These are phyloP conservation scores for Blumeriella jaapii DNA, from an alignment of 2,329 filamentous ascomycete genomes.

Conservation along the genomic window DNA sequence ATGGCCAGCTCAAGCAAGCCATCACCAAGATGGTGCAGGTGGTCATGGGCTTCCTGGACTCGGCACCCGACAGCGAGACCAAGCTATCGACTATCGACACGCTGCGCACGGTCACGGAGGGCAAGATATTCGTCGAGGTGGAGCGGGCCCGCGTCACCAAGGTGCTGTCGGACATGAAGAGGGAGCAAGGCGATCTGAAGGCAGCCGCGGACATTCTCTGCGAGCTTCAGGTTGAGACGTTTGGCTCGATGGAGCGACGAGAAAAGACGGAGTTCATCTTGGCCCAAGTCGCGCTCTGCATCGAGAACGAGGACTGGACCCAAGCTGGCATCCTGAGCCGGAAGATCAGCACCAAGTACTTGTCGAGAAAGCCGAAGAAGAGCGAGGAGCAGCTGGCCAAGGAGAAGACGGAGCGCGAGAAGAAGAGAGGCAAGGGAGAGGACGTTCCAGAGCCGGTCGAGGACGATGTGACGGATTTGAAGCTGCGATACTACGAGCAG, in stretches of 20 bases:
- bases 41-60: slow-evolving; percentile 83
- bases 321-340: slow-evolving; percentile 87
- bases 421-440: slow-evolving; percentile 68
- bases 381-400: slow-evolving; percentile 80
- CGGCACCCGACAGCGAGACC: slow-evolving; percentile 71
- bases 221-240: slow-evolving; percentile 96
- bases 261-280: slow-evolving; percentile 99
- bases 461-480: slow-evolving; percentile 91
- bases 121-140: slow-evolving; percentile 99
- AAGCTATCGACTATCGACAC: slow-evolving; percentile 94
- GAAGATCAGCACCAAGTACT: slow-evolving; percentile 94
- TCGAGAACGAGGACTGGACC: slow-evolving; percentile 91
- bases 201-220: slow-evolving; percentile 87
- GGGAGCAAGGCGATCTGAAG: slow-evolving; percentile 82
- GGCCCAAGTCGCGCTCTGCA: slow-evolving; percentile 87
- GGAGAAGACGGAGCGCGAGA: slow-evolving; percentile 78
- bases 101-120: slow-evolving; percentile 89
- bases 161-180: slow-evolving; percentile 96
- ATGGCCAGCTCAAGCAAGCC: slow-evolving; percentile 98
- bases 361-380: slow-evolving; percentile 84
- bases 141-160: slow-evolving; percentile 91
- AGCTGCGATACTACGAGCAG: slow-evolving; percentile 93
- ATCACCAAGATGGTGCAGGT: slow-evolving; percentile 98
- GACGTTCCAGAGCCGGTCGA: slow-evolving; percentile 68
- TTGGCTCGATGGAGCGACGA: slow-evolving; percentile 91